Evolutionary conservation across 176 grass and related monocot species (phyloP).

Genomic region (Avena atlantica): DNA sequence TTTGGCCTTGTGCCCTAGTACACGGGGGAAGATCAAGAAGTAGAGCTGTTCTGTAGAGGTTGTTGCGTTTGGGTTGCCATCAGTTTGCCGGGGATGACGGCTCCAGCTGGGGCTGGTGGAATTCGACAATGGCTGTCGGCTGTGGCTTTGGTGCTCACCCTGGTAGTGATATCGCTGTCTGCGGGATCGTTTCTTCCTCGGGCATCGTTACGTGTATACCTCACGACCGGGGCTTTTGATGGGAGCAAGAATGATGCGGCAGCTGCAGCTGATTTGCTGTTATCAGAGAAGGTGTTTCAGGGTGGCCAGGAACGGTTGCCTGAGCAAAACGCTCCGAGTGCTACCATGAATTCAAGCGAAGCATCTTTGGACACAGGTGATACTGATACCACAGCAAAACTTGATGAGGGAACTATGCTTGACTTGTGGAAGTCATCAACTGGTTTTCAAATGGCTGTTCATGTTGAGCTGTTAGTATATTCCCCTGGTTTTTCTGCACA

Average conservation of each 20-base stretch:
- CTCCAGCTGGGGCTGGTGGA: background rate
- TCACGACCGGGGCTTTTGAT: background rate
- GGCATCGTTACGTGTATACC: constrained; percentile 4
- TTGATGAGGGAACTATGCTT: background rate
- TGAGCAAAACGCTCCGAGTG: background rate
- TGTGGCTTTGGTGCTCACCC: constrained; percentile 49
- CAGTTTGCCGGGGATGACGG: constrained; percentile 13
- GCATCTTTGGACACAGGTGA: background rate
- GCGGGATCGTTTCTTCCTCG: constrained; percentile 45
- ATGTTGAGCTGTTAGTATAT: background rate
- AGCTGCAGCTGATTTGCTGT: too few species aligned
- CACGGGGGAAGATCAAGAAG: background rate
- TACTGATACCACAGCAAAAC: background rate
- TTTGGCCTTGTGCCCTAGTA: background rate
- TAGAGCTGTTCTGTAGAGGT: background rate
- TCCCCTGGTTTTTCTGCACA: background rate
- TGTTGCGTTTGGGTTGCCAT: background rate
- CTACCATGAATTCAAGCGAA: constrained; percentile 9
- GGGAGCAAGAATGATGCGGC: background rate
- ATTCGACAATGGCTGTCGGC: constrained; percentile 51
- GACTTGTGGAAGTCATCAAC: constrained; percentile 13
- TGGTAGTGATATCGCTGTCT: constrained; percentile 62
- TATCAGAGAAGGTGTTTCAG: too few species aligned
- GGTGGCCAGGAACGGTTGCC: too few species aligned
- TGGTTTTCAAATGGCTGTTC: background rate